Base-by-base conservation (phyloP, 768 basidiomycete species). In the Auricularia sp. region DNA sequence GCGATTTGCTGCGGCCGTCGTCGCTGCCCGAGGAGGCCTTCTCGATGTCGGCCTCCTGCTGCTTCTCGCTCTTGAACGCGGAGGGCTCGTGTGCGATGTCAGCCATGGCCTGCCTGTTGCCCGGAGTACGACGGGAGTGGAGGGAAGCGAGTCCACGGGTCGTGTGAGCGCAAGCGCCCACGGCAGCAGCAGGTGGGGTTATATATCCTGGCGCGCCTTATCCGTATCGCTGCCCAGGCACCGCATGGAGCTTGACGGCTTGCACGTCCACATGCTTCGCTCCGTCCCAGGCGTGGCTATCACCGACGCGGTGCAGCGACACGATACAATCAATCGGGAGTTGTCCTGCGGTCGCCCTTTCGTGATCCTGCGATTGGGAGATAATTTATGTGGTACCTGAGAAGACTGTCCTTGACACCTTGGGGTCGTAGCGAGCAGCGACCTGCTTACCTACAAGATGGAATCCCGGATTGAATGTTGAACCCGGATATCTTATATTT, bases 41-140 rank as follows among this genome's bases (percentile, higher is more conserved):
- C 68, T 71, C 69, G 61, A 73, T 73, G 16, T 65, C 39, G 65
- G 68, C 60, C 21, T 63, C 54, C 36, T 62, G 39, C 62, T 21
- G 62, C 47, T 36, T 34, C 47, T 53, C 47, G 62, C 7, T 29
- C 53, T 54, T 54, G 53, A 54, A 54, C 53, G 53, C 29, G 1
- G 23, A 34, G 56, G 47, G 47, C 21, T 51, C 47, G 47, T 51
- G 18, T 51, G 47, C 47, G 47, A 33, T 59, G 8, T 59, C 56
- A 59, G 56, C 56, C 56, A 59, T 59, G 23, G 53, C 56, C 56
- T 29, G 56, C 56, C 56, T 59, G 56, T 42, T 42, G 39, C 29
- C 34, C 14, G 29, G 56, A 33, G 14, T 35, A 14, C 14, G 56
- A 23, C 12, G 56, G 34, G 56, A 59, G 29, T 23, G 21, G 56